Evolutionary conservation across 2,329 filamentous ascomycete species (phyloP).

Genomic region (Venturia carpophila): DNA sequence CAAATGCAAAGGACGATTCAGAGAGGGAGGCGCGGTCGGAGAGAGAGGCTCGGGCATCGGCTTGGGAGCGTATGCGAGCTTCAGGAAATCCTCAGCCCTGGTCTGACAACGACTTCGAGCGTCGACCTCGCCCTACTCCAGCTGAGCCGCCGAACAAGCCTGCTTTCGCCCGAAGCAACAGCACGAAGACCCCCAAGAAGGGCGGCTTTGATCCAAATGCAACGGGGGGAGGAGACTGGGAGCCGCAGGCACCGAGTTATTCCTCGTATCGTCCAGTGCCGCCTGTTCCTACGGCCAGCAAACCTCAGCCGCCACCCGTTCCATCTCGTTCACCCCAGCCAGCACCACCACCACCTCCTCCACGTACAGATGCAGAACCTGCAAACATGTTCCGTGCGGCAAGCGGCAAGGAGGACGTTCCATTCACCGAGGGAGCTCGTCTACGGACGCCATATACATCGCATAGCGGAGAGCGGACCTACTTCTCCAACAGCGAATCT

Average conservation of each 20-base stretch:
- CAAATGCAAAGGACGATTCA: constrained; percentile 25
- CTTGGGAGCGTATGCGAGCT: constrained; percentile 29
- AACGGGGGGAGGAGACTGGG: constrained; percentile 15
- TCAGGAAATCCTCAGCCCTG: constrained; percentile 23
- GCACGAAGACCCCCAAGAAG: constrained; percentile 10
- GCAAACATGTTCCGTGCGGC: constrained; percentile 8
- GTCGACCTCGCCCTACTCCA: constrained; percentile 18
- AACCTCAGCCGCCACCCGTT: constrained; percentile 6
- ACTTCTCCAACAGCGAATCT: constrained; percentile 42
- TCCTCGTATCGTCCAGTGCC: constrained; percentile 11
- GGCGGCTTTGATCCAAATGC: constrained; percentile 19
- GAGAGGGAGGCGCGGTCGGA: constrained; percentile 17
- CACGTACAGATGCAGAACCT: constrained; percentile 12
- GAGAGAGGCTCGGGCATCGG: constrained; percentile 30
- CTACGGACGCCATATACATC: constrained; percentile 48
- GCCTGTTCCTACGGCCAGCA: constrained; percentile 11
- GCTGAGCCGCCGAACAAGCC: constrained; percentile 25
- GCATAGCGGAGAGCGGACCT: constrained; percentile 49
- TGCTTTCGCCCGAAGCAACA: constrained; percentile 12
- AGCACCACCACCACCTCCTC: constrained; percentile 13
- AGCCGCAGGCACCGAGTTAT: constrained; percentile 18
- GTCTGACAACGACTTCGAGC: constrained; percentile 12
- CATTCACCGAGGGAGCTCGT: constrained; percentile 41
- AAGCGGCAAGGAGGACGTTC: constrained; percentile 26
- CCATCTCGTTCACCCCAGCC: constrained; percentile 10